Conservation (phyloP, 2,329 filamentous ascomycete genomes). For the Fusarium virguliforme region DNA sequence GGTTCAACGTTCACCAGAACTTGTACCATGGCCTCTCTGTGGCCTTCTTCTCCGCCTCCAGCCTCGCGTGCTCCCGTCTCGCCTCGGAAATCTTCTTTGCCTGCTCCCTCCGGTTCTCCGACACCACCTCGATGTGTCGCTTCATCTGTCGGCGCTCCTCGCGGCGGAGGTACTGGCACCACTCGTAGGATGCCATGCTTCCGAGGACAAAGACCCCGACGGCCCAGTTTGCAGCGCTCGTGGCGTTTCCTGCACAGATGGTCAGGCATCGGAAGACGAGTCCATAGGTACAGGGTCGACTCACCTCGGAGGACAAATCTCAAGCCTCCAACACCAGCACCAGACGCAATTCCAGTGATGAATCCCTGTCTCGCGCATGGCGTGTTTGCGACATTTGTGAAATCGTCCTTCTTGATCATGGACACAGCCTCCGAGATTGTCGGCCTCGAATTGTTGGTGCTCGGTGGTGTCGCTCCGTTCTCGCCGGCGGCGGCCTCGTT, state of each 20-base stretch:
- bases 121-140: slow-evolving; percentile 79
- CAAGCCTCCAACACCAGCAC: slow-evolving; percentile 81
- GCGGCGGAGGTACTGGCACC: slow-evolving; percentile 82
- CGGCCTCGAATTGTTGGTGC: slow-evolving; percentile 52
- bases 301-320: slow-evolving; percentile 83
- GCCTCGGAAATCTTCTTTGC: slow-evolving; percentile 64
- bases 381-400: slow-evolving; percentile 80
- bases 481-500: slow-evolving; percentile 41
- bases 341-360: slow-evolving; percentile 85
- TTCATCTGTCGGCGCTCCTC: slow-evolving; percentile 88
- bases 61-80: slow-evolving; percentile 53
- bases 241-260: slow-evolving; percentile 51
- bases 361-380: slow-evolving; percentile 90
- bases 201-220: slow-evolving; percentile 81
- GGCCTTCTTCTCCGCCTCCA: slow-evolving; percentile 55
- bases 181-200: slow-evolving; percentile 84
- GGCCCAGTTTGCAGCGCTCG: slow-evolving; percentile 84
- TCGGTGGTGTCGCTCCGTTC: slow-evolving; percentile 36
- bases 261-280: slow-evolving; percentile 26
- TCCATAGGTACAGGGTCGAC: slow-evolving; percentile 44
- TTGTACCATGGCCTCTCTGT: slow-evolving; percentile 68
- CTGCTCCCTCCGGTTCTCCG: slow-evolving; percentile 67
- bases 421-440: slow-evolving; percentile 74
- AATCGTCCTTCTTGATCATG: slow-evolving; percentile 78
- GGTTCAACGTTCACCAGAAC: slow-evolving; percentile 64